phyloP scores from a whole-genome alignment of 75 land plant genomes.

The Ceratopteris richardii region DNA sequence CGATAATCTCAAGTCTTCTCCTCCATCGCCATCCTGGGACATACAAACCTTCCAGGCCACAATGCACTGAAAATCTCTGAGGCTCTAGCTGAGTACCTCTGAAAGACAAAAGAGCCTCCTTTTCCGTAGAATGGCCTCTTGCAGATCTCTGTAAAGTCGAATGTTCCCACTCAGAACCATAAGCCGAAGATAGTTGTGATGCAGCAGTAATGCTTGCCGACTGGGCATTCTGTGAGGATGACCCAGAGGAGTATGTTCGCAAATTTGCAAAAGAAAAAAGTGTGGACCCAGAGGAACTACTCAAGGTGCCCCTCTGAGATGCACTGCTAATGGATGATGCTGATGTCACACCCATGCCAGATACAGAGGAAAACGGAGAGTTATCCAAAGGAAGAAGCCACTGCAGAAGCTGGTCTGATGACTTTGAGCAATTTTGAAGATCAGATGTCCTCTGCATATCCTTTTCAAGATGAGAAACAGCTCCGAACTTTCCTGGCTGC shows the following conservation, averaged over 20 bases:
- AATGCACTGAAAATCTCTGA: conserved; percentile 78
- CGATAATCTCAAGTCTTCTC: conserved; percentile 73
- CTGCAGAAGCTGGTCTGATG: conserved; percentile 67
- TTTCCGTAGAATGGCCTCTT: conserved; percentile 42
- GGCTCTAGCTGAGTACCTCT: conserved; percentile 82
- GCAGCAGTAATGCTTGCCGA: conserved; percentile 24
- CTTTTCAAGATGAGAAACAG: background rate
- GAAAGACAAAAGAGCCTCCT: conserved; percentile 74
- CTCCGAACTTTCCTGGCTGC: conserved; percentile 13
- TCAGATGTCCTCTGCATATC: background rate
- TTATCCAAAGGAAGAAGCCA: conserved; percentile 97
- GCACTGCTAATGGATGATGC: conserved; percentile 25
- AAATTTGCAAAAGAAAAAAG: conserved; percentile 81
- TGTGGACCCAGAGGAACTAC: conserved; percentile 59
- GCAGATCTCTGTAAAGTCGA: conserved; percentile 37
- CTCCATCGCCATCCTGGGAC: conserved; percentile 94
- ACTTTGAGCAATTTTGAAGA: conserved; percentile 7
- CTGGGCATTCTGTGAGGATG: conserved; percentile 41
- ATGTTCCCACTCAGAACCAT: conserved; percentile 62
- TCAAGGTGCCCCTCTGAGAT: conserved; percentile 27
- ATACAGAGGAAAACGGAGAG: conserved; percentile 44
- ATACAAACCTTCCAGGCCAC: conserved; percentile 93
- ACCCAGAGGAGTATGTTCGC: conserved; percentile 76
- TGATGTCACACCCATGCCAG: conserved; percentile 29
- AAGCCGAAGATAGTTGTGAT: conserved; percentile 17